These are phyloP conservation scores for Aspergillus baeticus DNA, from an alignment of 495 filamentous ascomycete species.

Conservation along the genomic window DNA sequence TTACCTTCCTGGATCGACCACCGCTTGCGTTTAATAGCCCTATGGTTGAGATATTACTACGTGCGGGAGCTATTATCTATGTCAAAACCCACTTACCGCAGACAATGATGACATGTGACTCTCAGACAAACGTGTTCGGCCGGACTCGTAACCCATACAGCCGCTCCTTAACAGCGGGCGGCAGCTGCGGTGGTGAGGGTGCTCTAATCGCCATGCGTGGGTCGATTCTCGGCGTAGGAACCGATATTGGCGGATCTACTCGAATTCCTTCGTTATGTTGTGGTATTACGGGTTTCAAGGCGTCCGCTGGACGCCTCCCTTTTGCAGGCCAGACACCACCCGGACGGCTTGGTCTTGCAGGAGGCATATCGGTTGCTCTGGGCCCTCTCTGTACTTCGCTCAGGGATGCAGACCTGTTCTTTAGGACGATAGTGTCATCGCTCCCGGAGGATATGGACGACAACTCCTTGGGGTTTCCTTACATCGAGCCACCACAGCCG, in stretches of 20 bases:
- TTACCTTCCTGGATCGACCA: slow-evolving; percentile 51
- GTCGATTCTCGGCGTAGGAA: slow-evolving; percentile 60
- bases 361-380: slow-evolving; percentile 23
- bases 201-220: slow-evolving; percentile 58
- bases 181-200: slow-evolving; percentile 63
- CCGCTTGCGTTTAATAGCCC: slow-evolving; percentile 36
- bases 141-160: slow-evolving; percentile 55
- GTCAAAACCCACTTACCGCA: slow-evolving; percentile 62
- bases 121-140: slow-evolving; percentile 37
- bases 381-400: slow-evolving; percentile 44
- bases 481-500: slow-evolving; percentile 9
- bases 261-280: slow-evolving; percentile 60
- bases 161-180: slow-evolving; percentile 50
- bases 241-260: slow-evolving; percentile 64
- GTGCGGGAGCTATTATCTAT: slow-evolving; percentile 49
- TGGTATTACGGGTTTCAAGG: slow-evolving; percentile 60
- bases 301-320: slow-evolving; percentile 56
- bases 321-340: slow-evolving; percentile 29
- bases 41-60: slow-evolving; percentile 34
- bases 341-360: slow-evolving; percentile 44
- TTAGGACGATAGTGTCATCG: slow-evolving; percentile 11
- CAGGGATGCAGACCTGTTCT: slow-evolving; percentile 30
- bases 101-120: slow-evolving; percentile 50
- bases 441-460: slow-evolving; percentile 20
- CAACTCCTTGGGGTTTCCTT: slow-evolving; percentile 18